A percentile compares a stretch with the other conserved stretches of the same genome.
These are phyloP conservation scores for Fusarium sp. DNA, from an alignment of 2,329 filamentous ascomycete genomes.

Conservation along the genomic window DNA sequence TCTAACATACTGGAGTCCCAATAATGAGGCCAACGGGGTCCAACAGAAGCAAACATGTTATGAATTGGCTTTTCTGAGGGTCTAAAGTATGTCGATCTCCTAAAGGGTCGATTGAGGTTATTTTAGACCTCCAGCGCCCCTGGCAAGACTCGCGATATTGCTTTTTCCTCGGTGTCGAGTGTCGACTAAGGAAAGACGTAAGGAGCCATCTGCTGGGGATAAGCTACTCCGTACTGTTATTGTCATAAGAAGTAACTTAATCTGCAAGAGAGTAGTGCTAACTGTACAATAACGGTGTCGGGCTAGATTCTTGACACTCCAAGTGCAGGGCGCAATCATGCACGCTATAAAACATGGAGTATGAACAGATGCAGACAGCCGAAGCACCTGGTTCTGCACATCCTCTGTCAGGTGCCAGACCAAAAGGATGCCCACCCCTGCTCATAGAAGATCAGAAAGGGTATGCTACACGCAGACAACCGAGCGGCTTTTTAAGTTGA, in stretches of 20 bases:
- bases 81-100: not conserved
- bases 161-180: constrained; percentile 13
- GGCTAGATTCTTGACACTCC: not conserved
- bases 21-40: not conserved
- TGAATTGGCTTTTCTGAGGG: not conserved
- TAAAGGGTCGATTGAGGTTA: not conserved
- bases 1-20: not conserved
- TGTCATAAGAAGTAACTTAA: not conserved
- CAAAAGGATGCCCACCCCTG: constrained; percentile 6
- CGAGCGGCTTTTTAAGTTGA: not conserved
- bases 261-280: not conserved
- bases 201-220: constrained; percentile 5
- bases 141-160: not conserved
- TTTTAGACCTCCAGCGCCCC: not conserved
- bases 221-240: not conserved
- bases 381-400: constrained; percentile 1
- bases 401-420: not conserved
- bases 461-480: not conserved
- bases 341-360: not conserved
- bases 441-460: not conserved
- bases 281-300: not conserved
- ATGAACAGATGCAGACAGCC: constrained; percentile 25
- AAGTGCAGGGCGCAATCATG: constrained; percentile 14
- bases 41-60: constrained; percentile 16
- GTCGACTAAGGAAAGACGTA: not conserved